A percentile compares a stretch with the other conserved stretches of the same genome.
phyloP scores from a whole-genome alignment of 148 eudicot genomes.

The Spergularia bocconei region DNA sequence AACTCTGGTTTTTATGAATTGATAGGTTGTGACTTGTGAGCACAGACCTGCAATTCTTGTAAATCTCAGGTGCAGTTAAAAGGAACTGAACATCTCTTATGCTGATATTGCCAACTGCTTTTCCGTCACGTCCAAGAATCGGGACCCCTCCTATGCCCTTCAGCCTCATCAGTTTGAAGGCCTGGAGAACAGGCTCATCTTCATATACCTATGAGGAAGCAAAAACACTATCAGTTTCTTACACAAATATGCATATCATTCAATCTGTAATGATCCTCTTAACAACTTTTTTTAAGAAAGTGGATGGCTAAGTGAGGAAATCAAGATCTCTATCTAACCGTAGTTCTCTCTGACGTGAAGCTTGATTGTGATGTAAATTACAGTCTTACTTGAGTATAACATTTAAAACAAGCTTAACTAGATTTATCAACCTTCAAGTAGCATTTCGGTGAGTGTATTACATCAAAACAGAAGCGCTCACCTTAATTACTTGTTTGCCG shows the following conservation, averaged over 20 bases:
- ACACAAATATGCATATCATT: background rate
- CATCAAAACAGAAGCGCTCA: background rate
- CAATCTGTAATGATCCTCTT: no score
- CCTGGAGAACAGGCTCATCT: conserved; percentile 90
- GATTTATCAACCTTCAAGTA: background rate
- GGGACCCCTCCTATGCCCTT: conserved; percentile 88
- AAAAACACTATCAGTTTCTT: background rate
- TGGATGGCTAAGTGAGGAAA: no score
- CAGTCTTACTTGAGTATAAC: no score
- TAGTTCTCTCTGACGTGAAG: no score
- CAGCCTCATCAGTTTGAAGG: conserved; percentile 81
- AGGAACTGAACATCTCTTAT: conserved; percentile 89
- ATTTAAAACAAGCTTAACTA: background rate
- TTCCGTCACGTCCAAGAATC: conserved; percentile 66
- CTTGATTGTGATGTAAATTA: no score
- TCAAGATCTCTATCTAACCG: no score
- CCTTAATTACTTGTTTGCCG: conserved; percentile 55
- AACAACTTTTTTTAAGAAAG: no score
- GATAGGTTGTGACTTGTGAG: background rate
- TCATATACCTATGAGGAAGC: conserved; percentile 53
- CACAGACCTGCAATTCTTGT: conserved; percentile 78
- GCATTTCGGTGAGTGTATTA: background rate
- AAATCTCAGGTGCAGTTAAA: conserved; percentile 77
- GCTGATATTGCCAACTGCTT: conserved; percentile 91
- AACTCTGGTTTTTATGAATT: background rate